Conservation (phyloP, 805 yeast species). For the Yarrowia keelungensis region DNA sequence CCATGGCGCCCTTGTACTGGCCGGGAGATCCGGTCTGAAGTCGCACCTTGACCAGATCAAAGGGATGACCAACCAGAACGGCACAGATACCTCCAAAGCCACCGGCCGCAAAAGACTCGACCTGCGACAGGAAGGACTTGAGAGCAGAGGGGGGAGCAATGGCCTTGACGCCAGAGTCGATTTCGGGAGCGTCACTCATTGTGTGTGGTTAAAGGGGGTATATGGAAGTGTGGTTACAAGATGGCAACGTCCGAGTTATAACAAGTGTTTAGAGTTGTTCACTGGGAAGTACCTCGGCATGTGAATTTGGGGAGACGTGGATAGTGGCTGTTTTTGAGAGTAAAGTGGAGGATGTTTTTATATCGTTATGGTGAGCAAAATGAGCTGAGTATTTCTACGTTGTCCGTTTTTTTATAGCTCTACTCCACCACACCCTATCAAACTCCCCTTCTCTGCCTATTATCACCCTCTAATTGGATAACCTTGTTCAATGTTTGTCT, state of each 20-base stretch:
- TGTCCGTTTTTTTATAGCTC: too few relatives aligned
- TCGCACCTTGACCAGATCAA: slow-evolving; percentile 90
- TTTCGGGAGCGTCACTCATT: slow-evolving; percentile 39
- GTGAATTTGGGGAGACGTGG: slow-evolving; percentile 18
- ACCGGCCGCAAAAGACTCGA: slow-evolving; percentile 88
- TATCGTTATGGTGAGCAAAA: neutral
- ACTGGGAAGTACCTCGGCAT: slow-evolving; percentile 27
- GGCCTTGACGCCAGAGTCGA: slow-evolving; percentile 34
- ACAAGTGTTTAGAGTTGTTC: slow-evolving; percentile 13
- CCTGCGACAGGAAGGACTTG: slow-evolving; percentile 54
- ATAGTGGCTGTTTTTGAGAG: too few relatives aligned
- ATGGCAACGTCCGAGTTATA: slow-evolving; percentile 31
- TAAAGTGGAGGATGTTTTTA: neutral
- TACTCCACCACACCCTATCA: too few relatives aligned
- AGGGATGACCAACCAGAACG: slow-evolving; percentile 94
- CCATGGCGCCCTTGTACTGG: slow-evolving; percentile 63
- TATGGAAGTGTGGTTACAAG: neutral
- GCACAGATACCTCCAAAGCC: slow-evolving; percentile 98
- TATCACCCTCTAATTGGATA: slow-evolving; percentile 10
- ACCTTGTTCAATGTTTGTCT: slow-evolving; percentile 9
- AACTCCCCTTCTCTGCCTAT: too few relatives aligned
- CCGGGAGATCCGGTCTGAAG: slow-evolving; percentile 77
- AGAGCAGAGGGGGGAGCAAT: slow-evolving; percentile 37
- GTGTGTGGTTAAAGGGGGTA: neutral
- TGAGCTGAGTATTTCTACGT: neutral